Percentiles rank a stretch among this genome's conserved stretches.
Evolutionary conservation across 1,284 basidiomycete genomes (phyloP).

Genomic region (Moesziomyces sp.): DNA sequence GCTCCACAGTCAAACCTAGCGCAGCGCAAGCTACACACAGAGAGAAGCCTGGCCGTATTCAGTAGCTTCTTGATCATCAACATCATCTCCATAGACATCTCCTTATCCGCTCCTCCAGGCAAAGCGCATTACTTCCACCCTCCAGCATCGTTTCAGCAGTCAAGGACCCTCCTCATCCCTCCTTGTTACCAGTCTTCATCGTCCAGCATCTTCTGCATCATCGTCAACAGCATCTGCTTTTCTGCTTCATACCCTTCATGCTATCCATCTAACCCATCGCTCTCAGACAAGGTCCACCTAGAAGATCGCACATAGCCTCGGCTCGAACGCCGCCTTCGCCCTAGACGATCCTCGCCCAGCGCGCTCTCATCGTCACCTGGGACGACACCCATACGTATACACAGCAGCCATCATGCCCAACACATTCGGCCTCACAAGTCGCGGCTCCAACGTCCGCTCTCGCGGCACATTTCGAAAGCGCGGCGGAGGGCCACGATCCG

Average conservation of each 20-base stretch:
- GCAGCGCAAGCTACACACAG: too few species aligned
- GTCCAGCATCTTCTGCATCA: constrained; percentile 5
- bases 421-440: constrained; percentile 50
- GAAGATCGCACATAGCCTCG: background rate
- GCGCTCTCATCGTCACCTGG: too few species aligned
- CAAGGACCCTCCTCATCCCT: background rate
- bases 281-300: background rate
- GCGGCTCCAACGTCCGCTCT: constrained; percentile 36
- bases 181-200: background rate
- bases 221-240: background rate
- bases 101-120: background rate
- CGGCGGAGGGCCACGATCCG: constrained; percentile 37
- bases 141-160: background rate
- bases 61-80: background rate
- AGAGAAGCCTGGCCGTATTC: background rate
- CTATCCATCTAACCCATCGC: background rate
- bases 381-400: background rate
- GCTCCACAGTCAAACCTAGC: background rate
- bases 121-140: background rate
- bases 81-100: background rate
- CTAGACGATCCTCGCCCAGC: background rate
- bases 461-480: constrained; percentile 48
- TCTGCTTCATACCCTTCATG: constrained; percentile 4
- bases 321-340: background rate
- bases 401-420: constrained; percentile 24